A percentile compares a stretch with the other conserved stretches of the same genome.
Conservation (phyloP, 202 grass and related monocot genomes). For the Sporobolus alterniflorus region DNA sequence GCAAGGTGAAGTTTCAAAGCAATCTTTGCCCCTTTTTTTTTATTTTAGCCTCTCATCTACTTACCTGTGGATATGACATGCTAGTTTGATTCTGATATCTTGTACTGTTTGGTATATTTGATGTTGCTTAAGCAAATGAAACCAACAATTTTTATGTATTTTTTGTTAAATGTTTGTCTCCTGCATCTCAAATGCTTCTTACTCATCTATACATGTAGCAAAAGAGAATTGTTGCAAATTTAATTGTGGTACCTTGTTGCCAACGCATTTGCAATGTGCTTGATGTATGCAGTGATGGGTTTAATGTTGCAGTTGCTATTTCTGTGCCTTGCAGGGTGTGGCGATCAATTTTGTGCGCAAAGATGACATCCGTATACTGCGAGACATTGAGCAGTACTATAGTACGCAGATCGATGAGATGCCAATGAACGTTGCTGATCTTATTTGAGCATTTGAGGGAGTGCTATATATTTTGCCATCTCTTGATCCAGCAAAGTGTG, state of each 20-base stretch:
- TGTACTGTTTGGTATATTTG: neutral
- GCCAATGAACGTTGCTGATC: constrained; percentile 99
- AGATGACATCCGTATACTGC: constrained; percentile 95
- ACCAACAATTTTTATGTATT: neutral
- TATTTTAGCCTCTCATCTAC: neutral
- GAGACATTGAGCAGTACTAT: constrained; percentile 98
- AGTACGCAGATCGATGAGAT: constrained; percentile 99
- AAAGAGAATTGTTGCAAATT: neutral
- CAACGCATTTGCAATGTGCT: neutral
- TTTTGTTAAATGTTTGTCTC: neutral
- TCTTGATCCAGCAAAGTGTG: neutral
- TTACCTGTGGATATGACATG: neutral
- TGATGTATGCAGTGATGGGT: neutral
- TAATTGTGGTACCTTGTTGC: neutral
- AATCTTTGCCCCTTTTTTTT: neutral
- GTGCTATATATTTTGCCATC: neutral
- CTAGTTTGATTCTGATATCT: neutral
- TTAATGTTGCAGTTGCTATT: neutral
- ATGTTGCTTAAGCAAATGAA: neutral
- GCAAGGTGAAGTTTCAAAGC: constrained; percentile 62
- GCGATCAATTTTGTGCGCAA: constrained; percentile 98
- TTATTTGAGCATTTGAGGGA: constrained; percentile 55
- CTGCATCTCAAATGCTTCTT: neutral
- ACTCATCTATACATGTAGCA: neutral
- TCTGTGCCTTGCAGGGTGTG: constrained; percentile 67